Base-by-base conservation (phyloP, 177 flowering plant genomes). In the Telopea speciosissima region DNA sequence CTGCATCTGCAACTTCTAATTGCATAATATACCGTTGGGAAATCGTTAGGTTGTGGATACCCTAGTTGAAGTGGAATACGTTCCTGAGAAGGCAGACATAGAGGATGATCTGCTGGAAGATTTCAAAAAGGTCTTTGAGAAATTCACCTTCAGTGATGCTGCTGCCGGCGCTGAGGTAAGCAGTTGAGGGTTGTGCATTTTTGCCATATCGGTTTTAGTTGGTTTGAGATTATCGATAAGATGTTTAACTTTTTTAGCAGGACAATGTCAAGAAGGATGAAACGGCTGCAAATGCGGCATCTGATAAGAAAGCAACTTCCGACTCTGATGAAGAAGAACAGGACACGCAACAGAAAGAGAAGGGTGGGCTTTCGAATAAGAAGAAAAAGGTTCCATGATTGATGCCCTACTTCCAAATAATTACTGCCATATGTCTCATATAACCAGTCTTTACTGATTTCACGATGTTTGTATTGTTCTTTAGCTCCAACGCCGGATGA, bases 401-500 rank as follows among this genome's bases (percentile, higher is more conserved):
- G 33, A 7, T 24, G 16, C 21, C 24, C 2, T 67, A 58, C 14
- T 42, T 24, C 28, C 40, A 24, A 0, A 45, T 3, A 54, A 42
- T 52, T 68, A 70, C 8, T 36, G 40, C 9, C 40, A 36, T 8
- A 2, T 36, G 8, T 36, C 40, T 36, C 40, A 36, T 31, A 31
- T 36, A 5, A 36, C 40, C 9, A 36, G 40, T 5, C 40, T 36
- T 36, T 36, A 6, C 5, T 36, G 40, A 36, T 36, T 36, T 36
- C 9, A 8, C 8, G 40, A 63, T 26, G 13, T 16, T 25, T 66
- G 71, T 67, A 23, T 56, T 23, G 45, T 65, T n/a, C 66, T 77
- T 77, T 79, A 93, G 99, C 91, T 93, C 44, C 95, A 89, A 73
- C 82, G 97, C 8, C 79, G 99, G 63, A 96, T 96, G 98, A 96